Percentiles rank a stretch among this genome's conserved stretches.
Conservation (phyloP, 192 early-diverging fungal species). For the Gonapodya sp. region DNA sequence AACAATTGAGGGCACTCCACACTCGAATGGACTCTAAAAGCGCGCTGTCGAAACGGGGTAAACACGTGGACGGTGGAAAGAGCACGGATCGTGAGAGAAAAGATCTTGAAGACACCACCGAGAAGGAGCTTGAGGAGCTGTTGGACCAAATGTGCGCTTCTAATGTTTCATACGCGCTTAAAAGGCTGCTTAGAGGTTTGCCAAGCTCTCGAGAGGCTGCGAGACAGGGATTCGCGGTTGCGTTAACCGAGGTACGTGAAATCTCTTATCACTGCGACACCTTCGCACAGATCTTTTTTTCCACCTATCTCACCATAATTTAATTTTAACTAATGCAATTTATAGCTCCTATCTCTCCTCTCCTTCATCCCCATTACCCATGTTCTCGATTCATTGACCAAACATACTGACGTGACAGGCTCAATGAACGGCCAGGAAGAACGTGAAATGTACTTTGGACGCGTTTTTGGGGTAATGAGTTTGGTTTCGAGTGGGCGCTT, state of each 20-base stretch:
- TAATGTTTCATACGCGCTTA: conserved; percentile 78
- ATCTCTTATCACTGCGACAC: conserved; percentile 13
- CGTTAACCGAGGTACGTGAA: conserved; percentile 67
- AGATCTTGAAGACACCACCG: not conserved
- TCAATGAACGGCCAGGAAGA: conserved; percentile 79
- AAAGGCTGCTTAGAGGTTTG: conserved; percentile 80
- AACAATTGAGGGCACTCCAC: not conserved
- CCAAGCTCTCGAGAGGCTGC: conserved; percentile 77
- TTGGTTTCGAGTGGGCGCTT: conserved; percentile 32
- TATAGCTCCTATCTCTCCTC: conserved; percentile 20
- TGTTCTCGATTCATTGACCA: conserved; percentile 61
- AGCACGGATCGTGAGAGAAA: not conserved
- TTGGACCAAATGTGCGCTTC: conserved; percentile 56
- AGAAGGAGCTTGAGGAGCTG: conserved; percentile 38
- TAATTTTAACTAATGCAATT: too few species aligned
- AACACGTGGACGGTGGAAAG: not conserved
- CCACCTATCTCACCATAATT: not conserved
- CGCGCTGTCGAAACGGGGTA: not conserved
- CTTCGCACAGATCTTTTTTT: not conserved
- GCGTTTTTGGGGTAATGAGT: conserved; percentile 80
- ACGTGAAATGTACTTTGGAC: conserved; percentile 79
- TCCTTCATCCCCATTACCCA: conserved; percentile 33
- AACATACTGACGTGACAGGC: conserved; percentile 48
- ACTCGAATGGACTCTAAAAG: not conserved
- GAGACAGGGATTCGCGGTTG: conserved; percentile 90